phyloP scores from a whole-genome alignment of 805 yeast genomes.

The Metschnikowia vanudenii region DNA sequence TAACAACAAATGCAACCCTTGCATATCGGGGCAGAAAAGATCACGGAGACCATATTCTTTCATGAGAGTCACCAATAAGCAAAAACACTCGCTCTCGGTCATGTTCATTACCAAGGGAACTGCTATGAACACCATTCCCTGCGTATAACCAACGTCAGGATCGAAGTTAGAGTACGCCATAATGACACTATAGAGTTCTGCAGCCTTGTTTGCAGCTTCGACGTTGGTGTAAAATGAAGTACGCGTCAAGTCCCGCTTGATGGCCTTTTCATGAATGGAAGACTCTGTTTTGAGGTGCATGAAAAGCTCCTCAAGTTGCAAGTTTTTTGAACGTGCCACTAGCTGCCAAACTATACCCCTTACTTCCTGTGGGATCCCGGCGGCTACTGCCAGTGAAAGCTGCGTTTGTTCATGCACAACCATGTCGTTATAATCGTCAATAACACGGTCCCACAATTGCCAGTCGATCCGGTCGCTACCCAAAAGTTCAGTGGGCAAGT shows the following conservation, averaged over 20 bases:
- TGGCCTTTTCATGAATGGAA: slow-evolving; percentile 69
- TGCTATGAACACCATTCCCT: slow-evolving; percentile 93
- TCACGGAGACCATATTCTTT: slow-evolving; percentile 77
- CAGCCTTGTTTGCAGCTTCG: slow-evolving; percentile 53
- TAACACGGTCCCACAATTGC: slow-evolving; percentile 86
- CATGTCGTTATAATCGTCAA: slow-evolving; percentile 68
- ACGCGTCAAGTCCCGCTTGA: slow-evolving; percentile 78
- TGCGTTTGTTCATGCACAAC: slow-evolving; percentile 60
- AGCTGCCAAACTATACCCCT: slow-evolving; percentile 94
- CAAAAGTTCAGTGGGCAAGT: slow-evolving; percentile 17
- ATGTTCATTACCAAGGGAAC: slow-evolving; percentile 82
- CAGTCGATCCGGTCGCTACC: slow-evolving; percentile 50
- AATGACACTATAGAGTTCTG: slow-evolving; percentile 68
- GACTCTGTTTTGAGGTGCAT: slow-evolving; percentile 46
- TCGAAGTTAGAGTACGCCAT: slow-evolving; percentile 85
- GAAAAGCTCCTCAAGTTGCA: slow-evolving; percentile 59
- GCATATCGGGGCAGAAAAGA: slow-evolving; percentile 85
- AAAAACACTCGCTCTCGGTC: slow-evolving; percentile 82
- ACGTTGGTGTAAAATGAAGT: slow-evolving; percentile 73
- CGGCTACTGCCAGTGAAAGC: slow-evolving; percentile 55
- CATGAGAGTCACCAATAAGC: slow-evolving; percentile 79
- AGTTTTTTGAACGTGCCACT: slow-evolving; percentile 73
- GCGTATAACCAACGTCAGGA: slow-evolving; percentile 94
- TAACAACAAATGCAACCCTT: slow-evolving; percentile 78
- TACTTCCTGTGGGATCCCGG: slow-evolving; percentile 81